Evolutionary conservation across 257 asterid genomes (phyloP).

Genomic region (Lycium ferocissimum): DNA sequence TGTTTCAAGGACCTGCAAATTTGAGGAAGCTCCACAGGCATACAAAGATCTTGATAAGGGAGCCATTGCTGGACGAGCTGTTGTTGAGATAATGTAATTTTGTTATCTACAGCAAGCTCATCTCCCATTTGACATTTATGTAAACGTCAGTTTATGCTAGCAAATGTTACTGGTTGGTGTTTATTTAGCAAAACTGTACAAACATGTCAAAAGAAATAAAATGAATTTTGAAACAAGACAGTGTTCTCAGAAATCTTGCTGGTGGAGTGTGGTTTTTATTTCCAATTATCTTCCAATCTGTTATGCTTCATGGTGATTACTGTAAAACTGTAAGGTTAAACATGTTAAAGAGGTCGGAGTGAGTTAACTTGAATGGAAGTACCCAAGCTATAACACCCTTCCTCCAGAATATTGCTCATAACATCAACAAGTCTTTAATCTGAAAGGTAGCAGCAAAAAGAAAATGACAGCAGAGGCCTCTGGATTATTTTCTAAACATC

Average conservation of each 20-base stretch:
- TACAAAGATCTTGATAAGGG: constrained; percentile 82
- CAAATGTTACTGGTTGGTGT: neutral
- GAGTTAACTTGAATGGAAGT: too few species aligned
- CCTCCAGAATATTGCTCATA: neutral
- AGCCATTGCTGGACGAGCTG: constrained; percentile 80
- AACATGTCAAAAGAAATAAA: neutral
- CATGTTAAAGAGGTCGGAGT: too few species aligned
- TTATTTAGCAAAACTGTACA: neutral
- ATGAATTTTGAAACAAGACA: neutral
- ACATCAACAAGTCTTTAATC: neutral
- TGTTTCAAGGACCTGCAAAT: constrained; percentile 82
- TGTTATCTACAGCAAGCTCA: constrained; percentile 13
- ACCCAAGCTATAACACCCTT: neutral
- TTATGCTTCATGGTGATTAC: too few species aligned
- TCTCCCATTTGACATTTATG: neutral
- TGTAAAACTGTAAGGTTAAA: too few species aligned
- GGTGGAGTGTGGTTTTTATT: neutral
- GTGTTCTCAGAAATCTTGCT: neutral
- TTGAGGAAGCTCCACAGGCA: constrained; percentile 74
- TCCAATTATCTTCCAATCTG: too few species aligned
- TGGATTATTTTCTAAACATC: constrained; percentile 1
- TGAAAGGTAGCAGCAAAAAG: neutral
- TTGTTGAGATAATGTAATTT: constrained; percentile 80
- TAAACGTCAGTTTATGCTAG: neutral
- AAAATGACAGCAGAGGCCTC: neutral